These are phyloP conservation scores for Lentinula novae-zelandiae DNA, from an alignment of 1,284 basidiomycete genomes.

Conservation along the genomic window DNA sequence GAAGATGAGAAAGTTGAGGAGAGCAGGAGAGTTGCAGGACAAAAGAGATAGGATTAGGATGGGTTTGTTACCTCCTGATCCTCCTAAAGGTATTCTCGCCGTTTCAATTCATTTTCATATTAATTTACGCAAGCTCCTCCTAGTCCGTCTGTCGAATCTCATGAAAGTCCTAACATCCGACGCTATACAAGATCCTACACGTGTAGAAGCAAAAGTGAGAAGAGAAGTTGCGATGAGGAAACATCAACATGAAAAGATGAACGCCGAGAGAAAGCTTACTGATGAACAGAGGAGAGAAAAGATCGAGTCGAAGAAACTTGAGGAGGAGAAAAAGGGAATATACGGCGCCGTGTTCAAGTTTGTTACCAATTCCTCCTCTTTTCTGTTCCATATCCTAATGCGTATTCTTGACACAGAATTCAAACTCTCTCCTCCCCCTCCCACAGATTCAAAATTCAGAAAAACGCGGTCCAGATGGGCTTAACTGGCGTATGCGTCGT, in stretches of 20 bases:
- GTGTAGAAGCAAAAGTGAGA: conserved; percentile 92
- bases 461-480: conserved; percentile 90
- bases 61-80: conserved; percentile 93
- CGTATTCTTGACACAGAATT: conserved; percentile 48
- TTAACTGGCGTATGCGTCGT: conserved; percentile 90
- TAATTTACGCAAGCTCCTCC: conserved; percentile 14
- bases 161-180: conserved; percentile 98
- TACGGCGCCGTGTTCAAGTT: conserved; percentile 88
- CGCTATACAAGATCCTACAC: conserved; percentile 95
- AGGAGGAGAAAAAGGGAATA: conserved; percentile 88
- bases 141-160: conserved; percentile 92
- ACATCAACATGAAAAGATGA: conserved; percentile 90
- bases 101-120: background rate
- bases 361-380: conserved; percentile 25
- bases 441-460: conserved; percentile 94
- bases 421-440: conserved; percentile 87
- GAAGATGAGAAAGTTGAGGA: conserved; percentile 90
- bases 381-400: background rate
- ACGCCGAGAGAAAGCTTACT: conserved; percentile 87
- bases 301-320: conserved; percentile 76
- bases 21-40: conserved; percentile 90
- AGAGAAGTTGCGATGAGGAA: conserved; percentile 90
- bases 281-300: conserved; percentile 89
- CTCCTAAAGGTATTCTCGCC: conserved; percentile 78
- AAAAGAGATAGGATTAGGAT: conserved; percentile 94